A percentile compares a stretch with the other conserved stretches of the same genome.
Conservation (phyloP, 2,329 filamentous ascomycete species). For the Colletotrichum euphorbiae region DNA sequence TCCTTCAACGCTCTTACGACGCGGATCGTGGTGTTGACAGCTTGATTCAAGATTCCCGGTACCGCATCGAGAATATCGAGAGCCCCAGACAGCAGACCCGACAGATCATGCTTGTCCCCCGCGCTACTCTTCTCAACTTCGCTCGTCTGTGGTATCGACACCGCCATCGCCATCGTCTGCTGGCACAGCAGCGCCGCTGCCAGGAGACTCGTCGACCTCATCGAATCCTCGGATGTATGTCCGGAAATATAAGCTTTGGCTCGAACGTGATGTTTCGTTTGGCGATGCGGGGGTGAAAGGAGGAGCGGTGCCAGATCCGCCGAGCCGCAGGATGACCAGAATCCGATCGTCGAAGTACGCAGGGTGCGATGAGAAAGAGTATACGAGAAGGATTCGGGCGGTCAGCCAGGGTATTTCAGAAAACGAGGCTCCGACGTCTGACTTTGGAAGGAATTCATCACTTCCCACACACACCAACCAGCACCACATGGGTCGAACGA, state of each 20-base stretch:
- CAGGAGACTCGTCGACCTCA: conserved; percentile 28
- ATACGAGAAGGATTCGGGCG: background rate
- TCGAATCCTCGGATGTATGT: background rate
- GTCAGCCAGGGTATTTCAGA: conserved; percentile 28
- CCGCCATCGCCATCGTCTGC: conserved; percentile 17
- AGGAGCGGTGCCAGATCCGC: background rate
- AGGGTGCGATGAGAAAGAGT: background rate
- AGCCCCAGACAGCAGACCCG: conserved; percentile 26
- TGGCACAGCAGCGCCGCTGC: conserved; percentile 20
- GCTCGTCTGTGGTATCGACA: conserved; percentile 15
- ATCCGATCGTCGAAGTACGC: background rate
- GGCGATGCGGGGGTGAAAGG: background rate
- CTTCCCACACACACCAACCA: background rate
- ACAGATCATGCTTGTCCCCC: conserved; percentile 26
- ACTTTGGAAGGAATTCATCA: conserved; percentile 1
- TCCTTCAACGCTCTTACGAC: conserved; percentile 37
- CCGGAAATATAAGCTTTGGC: background rate
- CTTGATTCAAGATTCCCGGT: conserved; percentile 22
- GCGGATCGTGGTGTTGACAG: conserved; percentile 33
- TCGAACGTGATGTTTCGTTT: background rate
- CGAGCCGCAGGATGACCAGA: conserved; percentile 14
- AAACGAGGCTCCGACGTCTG: conserved; percentile 18
- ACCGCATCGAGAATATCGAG: conserved; percentile 35
- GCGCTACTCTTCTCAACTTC: background rate
- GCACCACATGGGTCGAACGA: background rate